Percentiles rank a stretch among this genome's conserved stretches.
Conservation (phyloP, 306 rosid genomes). For the Calophaca sinica region DNA sequence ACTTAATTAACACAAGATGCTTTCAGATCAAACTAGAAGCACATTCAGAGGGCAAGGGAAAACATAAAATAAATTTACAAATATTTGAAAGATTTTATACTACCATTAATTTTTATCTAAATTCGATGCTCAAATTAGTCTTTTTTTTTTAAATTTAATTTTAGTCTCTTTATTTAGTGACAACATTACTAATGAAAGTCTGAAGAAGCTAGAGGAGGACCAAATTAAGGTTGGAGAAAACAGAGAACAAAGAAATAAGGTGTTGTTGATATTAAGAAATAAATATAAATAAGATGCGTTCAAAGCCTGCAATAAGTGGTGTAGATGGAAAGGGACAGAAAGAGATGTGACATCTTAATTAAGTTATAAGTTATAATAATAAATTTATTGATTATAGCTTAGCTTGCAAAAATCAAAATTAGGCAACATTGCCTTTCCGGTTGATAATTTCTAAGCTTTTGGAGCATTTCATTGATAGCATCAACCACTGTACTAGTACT, state of each 20-base stretch:
- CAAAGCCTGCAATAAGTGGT: constrained; percentile 64
- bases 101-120: background rate
- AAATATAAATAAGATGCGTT: constrained; percentile 46
- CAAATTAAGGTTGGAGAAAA: constrained; percentile 30
- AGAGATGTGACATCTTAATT: constrained; percentile 72
- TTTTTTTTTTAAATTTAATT: background rate
- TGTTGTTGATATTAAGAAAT: constrained; percentile 36
- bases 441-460: constrained; percentile 59
- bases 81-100: constrained; percentile 24
- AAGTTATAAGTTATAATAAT: constrained; percentile 20
- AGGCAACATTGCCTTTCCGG: constrained; percentile 46
- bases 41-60: background rate
- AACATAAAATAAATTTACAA: background rate
- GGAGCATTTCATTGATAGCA: constrained; percentile 44
- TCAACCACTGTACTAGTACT: constrained; percentile 61
- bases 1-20: constrained; percentile 33
- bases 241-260: background rate
- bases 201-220: background rate
- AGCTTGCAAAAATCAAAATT: constrained; percentile 78
- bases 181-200: background rate
- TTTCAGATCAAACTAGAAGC: constrained; percentile 33
- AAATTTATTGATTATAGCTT: constrained; percentile 60
- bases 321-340: constrained; percentile 61
- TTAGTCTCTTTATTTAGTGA: background rate
- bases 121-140: background rate